Conservation (phyloP, 176 grass and related monocot species). For the Eleusine coracana region DNA sequence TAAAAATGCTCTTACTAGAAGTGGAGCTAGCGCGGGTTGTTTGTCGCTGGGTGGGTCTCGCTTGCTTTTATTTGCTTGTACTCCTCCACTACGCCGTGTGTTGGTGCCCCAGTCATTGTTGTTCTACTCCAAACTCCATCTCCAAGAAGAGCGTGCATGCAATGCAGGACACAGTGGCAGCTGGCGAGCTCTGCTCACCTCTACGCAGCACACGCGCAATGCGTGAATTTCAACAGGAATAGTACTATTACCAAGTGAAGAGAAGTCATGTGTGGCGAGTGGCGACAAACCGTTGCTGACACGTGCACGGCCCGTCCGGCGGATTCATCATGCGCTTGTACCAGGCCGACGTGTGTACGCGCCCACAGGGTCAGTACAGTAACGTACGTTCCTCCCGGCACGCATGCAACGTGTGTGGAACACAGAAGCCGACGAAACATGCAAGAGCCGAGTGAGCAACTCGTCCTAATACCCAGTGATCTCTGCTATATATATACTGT, state of each 20-base stretch:
- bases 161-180: neutral
- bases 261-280: too few species aligned
- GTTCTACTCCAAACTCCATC: neutral
- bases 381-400: neutral
- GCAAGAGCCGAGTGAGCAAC: too few species aligned
- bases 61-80: neutral
- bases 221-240: neutral
- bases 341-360: neutral
- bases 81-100: neutral
- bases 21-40: too few species aligned
- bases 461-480: too few species aligned
- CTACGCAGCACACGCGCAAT: neutral
- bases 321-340: too few species aligned
- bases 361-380: too few species aligned
- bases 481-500: too few species aligned
- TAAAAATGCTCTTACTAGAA: too few species aligned
- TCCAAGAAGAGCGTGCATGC: neutral
- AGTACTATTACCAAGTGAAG: too few species aligned
- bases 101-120: neutral
- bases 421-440: neutral
- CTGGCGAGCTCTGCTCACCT: neutral
- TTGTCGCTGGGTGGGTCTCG: too few species aligned
- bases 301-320: too few species aligned
- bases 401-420: neutral
- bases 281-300: too few species aligned